Evolutionary conservation across 345 rosid species (phyloP), one percentile per base, ranked within the genome.

Genomic region (Acer negundo): DNA sequence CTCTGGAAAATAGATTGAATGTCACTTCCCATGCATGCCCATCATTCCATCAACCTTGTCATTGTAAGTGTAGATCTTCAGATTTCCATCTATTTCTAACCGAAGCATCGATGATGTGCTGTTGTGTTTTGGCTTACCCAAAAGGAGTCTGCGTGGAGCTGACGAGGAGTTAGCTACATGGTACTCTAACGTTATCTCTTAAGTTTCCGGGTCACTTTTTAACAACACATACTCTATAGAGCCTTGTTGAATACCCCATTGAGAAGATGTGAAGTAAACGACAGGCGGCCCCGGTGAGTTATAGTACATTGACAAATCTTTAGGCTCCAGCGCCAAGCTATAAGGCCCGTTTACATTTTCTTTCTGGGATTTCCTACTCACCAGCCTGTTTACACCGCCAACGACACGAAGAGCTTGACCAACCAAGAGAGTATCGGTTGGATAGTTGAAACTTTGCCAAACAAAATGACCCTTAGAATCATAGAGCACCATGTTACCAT

Each of bases 401-500:
- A 61, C 84, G 1, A 64, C 46, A 47, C 72, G 68, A 1, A 90
- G 77, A 7, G 89, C 79, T 35, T 89, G 94, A 3, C 88, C 90
- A 23, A 80, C 84, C 11, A 93, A 82, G 49, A 91, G 86, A 1
- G 94, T 88, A 28, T 93, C 95, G 1, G 88, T 87, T 0, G 92
- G 93, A 7, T 42, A 68, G 70, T 90, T 85, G 20, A 90, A 87
- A 69, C 90, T 84, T 68, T 88, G 89, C 92, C 90, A 87, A 10
- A 84, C 1, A 35, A 83, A 90, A 2, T 77, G 80, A 1, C 85
- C 90, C 6, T 72, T 79, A 1, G 86, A 20, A 19, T 93, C 85
- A 26, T 81, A 42, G 1, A 91, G 84, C 17, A 90, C 94, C 80
- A 90, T 83, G 84, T 88, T 88, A 10, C 97, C 97, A 67, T 78